Base-by-base conservation (phyloP, 2,329 filamentous ascomycete species). In the Aspergillus intermedius region DNA sequence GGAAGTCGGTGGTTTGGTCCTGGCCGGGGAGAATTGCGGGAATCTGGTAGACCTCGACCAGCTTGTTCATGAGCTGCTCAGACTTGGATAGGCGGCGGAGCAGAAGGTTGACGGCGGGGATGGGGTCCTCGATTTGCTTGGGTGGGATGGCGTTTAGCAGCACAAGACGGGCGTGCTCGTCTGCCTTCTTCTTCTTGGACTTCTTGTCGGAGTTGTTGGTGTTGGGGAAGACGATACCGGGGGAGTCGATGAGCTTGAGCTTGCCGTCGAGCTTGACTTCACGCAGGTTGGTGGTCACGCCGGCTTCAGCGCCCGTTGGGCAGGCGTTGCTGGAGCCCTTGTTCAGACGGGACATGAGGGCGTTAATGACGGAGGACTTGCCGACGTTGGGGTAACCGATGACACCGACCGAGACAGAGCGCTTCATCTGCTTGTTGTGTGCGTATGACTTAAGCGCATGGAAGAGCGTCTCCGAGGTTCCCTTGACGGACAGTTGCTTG, bases 301-400 rank as follows among this genome's bases (percentile, higher is more conserved):
- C 91, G 19, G 91, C 91, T 73, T 95, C 91, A 25, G 91, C 90
- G 51, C 91, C 91, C 1, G 88, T 87, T 1, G 91, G 91, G 67
- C 90, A 95, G 40, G 88, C 87, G 32, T 78, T 77, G 58, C 79
- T 74, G 41, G 73, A 73, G 34, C 80, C 81, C 55, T 77, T 76
- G 62, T 80, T 83, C 58, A 95, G 76, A 34, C 88, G 82, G 34
- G 87, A 83, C 17, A 89, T 86, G 48, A 96, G 82, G 13, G 90
- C 88, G 69, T 96, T 96, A 78, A 96, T 95, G 61, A 96, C 89
- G 45, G 90, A 95, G 23, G 89, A 95, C 76, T 96, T 96, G 66
- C 91, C 91, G 51, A 95, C 91, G 67, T 96, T 96, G 60, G 91
- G 91, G 69, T 95, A 96, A 23, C 91, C 91, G 59, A 96, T 94